Conservation (phyloP, 345 rosid species). For the Eucalyptus sideroxylon region DNA sequence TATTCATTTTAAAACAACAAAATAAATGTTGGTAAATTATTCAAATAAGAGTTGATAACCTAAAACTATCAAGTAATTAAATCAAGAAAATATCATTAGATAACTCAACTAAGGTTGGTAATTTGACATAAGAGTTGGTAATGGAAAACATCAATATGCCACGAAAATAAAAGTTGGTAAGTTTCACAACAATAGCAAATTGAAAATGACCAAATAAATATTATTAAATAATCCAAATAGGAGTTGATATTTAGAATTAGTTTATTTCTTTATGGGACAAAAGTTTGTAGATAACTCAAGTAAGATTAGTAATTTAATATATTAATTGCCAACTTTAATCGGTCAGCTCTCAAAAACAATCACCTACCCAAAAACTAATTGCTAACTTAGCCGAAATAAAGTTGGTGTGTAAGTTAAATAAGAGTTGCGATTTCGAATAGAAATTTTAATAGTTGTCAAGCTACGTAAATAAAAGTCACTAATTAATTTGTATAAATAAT, state of each 20-base stretch:
- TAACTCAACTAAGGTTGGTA: background rate
- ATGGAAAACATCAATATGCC: background rate
- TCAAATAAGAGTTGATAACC: background rate
- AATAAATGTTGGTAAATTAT: background rate
- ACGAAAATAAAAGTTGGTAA: background rate
- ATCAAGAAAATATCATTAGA: background rate
- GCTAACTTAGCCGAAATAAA: background rate
- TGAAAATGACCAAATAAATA: background rate
- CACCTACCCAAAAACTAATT: background rate
- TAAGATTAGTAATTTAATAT: background rate
- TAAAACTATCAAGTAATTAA: background rate
- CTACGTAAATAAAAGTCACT: background rate
- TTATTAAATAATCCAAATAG: background rate
- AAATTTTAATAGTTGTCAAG: background rate
- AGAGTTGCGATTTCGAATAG: rapidly evolving
- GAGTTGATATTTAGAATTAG: background rate
- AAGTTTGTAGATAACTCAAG: background rate
- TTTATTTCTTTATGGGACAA: background rate
- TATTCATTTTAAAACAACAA: background rate
- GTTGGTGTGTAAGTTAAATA: background rate
- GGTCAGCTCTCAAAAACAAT: background rate
- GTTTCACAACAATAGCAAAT: background rate
- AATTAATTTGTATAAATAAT: background rate
- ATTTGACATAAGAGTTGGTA: background rate
- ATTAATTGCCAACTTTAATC: background rate